Conservation (phyloP, 164 flowering plant genomes). For the Chloranthus sessilifolius region DNA sequence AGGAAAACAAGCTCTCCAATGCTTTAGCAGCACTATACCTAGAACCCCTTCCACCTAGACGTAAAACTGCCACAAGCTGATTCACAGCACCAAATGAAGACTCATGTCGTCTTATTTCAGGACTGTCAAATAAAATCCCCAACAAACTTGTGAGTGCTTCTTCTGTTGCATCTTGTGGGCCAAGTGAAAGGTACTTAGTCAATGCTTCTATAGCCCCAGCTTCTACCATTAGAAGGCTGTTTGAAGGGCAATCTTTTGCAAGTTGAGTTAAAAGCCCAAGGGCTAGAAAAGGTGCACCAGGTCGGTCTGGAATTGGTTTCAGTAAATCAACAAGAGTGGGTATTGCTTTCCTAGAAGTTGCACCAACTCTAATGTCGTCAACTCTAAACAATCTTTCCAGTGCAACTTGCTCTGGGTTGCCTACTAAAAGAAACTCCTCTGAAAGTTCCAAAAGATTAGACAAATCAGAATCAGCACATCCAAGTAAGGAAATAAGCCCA, state of each 20-base stretch:
- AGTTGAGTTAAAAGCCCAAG: slow-evolving; percentile 88
- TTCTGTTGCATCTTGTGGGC: slow-evolving; percentile 95
- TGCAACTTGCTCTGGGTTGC: slow-evolving; percentile 85
- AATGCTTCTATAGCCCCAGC: slow-evolving; percentile 91
- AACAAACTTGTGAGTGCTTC: slow-evolving; percentile 93
- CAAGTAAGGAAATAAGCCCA: slow-evolving; percentile 87
- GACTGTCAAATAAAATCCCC: slow-evolving; percentile 72
- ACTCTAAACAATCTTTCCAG: slow-evolving; percentile 96
- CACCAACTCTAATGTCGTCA: slow-evolving; percentile 94
- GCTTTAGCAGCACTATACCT: slow-evolving; percentile 97
- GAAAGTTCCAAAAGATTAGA: slow-evolving; percentile 67
- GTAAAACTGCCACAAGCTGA: slow-evolving; percentile 93
- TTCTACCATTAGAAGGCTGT: slow-evolving; percentile 89
- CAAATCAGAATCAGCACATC: slow-evolving; percentile 94
- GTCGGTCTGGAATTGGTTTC: slow-evolving; percentile 97
- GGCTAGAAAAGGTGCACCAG: slow-evolving; percentile 95
- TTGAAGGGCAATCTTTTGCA: slow-evolving; percentile 74
- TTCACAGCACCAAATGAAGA: slow-evolving; percentile 87
- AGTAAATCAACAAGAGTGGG: slow-evolving; percentile 93
- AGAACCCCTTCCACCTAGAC: slow-evolving; percentile 89
- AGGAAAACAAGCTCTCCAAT: slow-evolving; percentile 85
- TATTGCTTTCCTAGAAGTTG: slow-evolving; percentile 93
- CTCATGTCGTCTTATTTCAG: slow-evolving; percentile 91
- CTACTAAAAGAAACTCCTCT: slow-evolving; percentile 67
- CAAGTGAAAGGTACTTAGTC: slow-evolving; percentile 92